Evolutionary conservation across 1,284 basidiomycete genomes (phyloP).

Genomic region (Ustilago sp.): DNA sequence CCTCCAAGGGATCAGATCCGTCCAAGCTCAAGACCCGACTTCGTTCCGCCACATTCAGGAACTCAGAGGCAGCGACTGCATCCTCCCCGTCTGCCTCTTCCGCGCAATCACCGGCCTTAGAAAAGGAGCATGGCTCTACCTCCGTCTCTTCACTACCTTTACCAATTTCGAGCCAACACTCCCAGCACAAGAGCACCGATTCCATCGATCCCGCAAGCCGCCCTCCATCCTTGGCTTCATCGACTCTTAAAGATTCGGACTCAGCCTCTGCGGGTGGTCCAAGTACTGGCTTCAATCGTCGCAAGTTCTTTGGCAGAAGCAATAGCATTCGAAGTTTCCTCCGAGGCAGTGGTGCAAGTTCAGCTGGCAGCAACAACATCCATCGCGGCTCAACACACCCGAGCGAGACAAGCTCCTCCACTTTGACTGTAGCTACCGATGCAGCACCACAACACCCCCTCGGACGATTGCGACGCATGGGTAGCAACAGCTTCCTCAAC

Average conservation of each 20-base stretch:
- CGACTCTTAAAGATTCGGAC: background rate
- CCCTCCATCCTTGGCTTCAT: background rate
- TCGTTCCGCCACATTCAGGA: conserved; percentile 25
- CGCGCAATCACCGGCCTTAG: background rate
- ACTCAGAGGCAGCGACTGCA: background rate
- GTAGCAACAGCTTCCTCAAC: conserved; percentile 50
- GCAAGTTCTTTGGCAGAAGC: conserved; percentile 49
- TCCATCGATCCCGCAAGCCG: background rate
- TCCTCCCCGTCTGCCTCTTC: conserved; percentile 5
- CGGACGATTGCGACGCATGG: conserved; percentile 45
- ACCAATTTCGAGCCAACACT: conserved; percentile 2
- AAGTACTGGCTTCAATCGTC: conserved; percentile 31
- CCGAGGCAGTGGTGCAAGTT: conserved; percentile 10
- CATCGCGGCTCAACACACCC: conserved; percentile 1
- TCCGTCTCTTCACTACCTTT: conserved; percentile 7
- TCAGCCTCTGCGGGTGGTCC: conserved; percentile 3
- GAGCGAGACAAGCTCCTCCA: background rate
- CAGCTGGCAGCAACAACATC: background rate
- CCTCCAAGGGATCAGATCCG: background rate
- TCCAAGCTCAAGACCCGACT: conserved; percentile 15
- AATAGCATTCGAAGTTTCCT: conserved; percentile 47
- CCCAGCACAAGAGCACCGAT: background rate
- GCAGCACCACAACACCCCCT: conserved; percentile 12
- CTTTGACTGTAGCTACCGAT: conserved; percentile 1
- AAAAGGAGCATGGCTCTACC: background rate